These are phyloP conservation scores for Jatropha curcas DNA, from an alignment of 345 rosid genomes.

Conservation along the genomic window DNA sequence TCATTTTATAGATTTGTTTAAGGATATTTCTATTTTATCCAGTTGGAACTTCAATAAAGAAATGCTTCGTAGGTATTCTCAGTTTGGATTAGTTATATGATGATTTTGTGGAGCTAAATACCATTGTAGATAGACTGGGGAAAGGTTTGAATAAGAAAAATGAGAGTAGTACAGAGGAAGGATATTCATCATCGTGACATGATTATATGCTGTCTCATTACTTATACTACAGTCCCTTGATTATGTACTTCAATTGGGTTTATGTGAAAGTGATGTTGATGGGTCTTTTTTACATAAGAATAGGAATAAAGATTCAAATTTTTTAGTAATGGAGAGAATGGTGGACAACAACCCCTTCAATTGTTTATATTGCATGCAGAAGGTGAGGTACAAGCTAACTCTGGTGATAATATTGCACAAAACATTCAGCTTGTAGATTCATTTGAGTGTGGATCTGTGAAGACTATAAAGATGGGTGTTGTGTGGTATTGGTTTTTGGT, in stretches of 20 bases:
- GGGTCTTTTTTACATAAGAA: conserved; percentile 88
- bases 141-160: conserved; percentile 52
- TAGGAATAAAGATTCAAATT: conserved; percentile 85
- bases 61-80: conserved; percentile 79
- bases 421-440: conserved; percentile 53
- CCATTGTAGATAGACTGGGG: conserved; percentile 37
- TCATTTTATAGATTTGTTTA: conserved; percentile 76
- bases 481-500: conserved; percentile 45
- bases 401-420: conserved; percentile 43
- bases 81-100: conserved; percentile 72
- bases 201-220: conserved; percentile 78
- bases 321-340: conserved; percentile 72
- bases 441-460: conserved; percentile 45
- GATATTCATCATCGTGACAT: conserved; percentile 64
- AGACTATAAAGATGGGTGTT: conserved; percentile 43
- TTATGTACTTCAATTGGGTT: conserved; percentile 90
- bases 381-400: conserved; percentile 70
- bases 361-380: conserved; percentile 85
- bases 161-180: conserved; percentile 31
- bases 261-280: conserved; percentile 80
- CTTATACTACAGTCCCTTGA: conserved; percentile 80
- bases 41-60: conserved; percentile 67
- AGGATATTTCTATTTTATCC: conserved; percentile 85
- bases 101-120: conserved; percentile 66
- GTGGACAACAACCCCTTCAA: conserved; percentile 89